These are phyloP conservation scores for Fusarium chaquense DNA, from an alignment of 2,329 filamentous ascomycete species.

Conservation along the genomic window DNA sequence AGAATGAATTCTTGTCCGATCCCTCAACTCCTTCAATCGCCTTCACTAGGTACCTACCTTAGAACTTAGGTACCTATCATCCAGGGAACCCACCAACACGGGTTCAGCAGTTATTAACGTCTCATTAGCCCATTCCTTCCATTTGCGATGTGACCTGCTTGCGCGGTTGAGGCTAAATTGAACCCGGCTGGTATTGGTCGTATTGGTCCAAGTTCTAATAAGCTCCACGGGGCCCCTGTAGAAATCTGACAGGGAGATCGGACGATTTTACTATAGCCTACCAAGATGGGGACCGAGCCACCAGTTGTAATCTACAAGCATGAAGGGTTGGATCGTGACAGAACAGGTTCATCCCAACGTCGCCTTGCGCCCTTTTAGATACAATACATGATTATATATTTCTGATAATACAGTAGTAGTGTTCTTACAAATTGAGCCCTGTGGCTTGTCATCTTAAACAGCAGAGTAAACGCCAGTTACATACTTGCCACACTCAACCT, in stretches of 20 bases:
- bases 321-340: conserved; percentile 26
- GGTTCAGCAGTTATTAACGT: neutral
- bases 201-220: conserved; percentile 15
- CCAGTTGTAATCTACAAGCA: neutral
- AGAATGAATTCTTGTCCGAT: conserved; percentile 1
- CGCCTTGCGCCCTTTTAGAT: conserved; percentile 21
- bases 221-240: conserved; percentile 14
- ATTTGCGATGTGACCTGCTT: conserved; percentile 15
- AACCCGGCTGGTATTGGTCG: conserved; percentile 10
- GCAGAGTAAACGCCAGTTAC: conserved; percentile 87
- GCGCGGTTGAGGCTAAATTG: conserved; percentile 10
- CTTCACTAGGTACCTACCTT: neutral
- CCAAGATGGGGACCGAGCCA: neutral
- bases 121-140: neutral
- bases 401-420: conserved; percentile 33
- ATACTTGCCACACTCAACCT: conserved; percentile 85
- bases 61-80: neutral
- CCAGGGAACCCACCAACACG: neutral
- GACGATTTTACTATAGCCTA: conserved; percentile 4
- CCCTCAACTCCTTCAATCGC: neutral
- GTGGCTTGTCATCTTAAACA: conserved; percentile 51
- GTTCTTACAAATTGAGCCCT: conserved; percentile 13
- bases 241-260: conserved; percentile 14
- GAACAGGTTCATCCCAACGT: conserved; percentile 30
- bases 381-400: conserved; percentile 36